These are phyloP conservation scores for Aspergillus sp. DNA, from an alignment of 2,329 filamentous ascomycete species.

Conservation along the genomic window DNA sequence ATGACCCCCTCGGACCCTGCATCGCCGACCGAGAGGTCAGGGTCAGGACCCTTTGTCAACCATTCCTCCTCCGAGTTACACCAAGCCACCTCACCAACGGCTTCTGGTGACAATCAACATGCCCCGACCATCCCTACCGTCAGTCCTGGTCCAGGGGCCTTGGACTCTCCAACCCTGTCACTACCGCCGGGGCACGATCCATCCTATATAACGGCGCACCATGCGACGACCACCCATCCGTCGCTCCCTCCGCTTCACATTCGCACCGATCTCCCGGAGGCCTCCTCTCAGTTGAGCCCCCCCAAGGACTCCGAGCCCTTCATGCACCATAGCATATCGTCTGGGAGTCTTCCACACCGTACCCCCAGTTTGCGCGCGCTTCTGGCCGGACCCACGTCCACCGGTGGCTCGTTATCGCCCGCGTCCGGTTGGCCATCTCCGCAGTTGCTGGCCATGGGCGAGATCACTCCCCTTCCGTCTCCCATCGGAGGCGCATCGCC, in stretches of 20 bases:
- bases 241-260: conserved; percentile 31
- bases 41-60: conserved; percentile 19
- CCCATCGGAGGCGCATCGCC: conserved; percentile 53
- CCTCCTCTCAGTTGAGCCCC: conserved; percentile 24
- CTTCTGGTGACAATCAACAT: conserved; percentile 19
- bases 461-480: conserved; percentile 76
- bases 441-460: conserved; percentile 70
- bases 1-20: conserved; percentile 21
- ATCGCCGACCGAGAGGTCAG: conserved; percentile 25
- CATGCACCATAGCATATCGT: conserved; percentile 41
- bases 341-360: conserved; percentile 42
- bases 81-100: conserved; percentile 14
- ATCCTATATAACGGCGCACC: conserved; percentile 7
- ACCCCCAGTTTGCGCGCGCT: conserved; percentile 44
- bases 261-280: conserved; percentile 30
- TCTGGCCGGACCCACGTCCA: conserved; percentile 36
- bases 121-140: conserved; percentile 10
- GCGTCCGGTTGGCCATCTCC: conserved; percentile 71
- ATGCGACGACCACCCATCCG: conserved; percentile 8
- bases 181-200: conserved; percentile 8
- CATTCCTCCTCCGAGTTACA: conserved; percentile 16
- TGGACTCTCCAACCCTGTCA: conserved; percentile 8
- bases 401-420: conserved; percentile 50
- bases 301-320: conserved; percentile 31
- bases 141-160: conserved; percentile 11